These are phyloP conservation scores for Phytophthora pini DNA, from an alignment of 352 stramenopile species.

Conservation along the genomic window DNA sequence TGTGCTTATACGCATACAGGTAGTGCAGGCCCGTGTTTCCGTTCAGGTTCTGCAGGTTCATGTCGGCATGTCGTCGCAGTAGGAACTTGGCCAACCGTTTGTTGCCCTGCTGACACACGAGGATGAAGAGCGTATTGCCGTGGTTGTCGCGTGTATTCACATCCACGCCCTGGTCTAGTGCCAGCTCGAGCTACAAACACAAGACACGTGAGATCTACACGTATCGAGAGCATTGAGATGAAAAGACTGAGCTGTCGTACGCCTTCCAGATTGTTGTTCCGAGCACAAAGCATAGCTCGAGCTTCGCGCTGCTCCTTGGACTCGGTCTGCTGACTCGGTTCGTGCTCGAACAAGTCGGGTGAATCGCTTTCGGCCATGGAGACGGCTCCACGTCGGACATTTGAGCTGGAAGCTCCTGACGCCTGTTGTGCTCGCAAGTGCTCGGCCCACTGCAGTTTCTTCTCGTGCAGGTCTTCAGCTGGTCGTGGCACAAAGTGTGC, in stretches of 20 bases:
- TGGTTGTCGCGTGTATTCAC: constrained; percentile 93
- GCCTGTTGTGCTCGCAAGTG: constrained; percentile 31
- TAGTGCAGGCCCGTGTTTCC: constrained; percentile 97
- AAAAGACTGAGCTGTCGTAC: constrained; percentile 32
- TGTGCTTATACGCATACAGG: constrained; percentile 94
- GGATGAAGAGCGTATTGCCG: constrained; percentile 96
- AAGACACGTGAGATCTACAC: constrained; percentile 10
- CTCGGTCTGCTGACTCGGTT: constrained; percentile 33
- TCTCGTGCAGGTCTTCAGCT: constrained; percentile 65
- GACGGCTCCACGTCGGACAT: constrained; percentile 21
- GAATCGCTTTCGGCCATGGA: constrained; percentile 12
- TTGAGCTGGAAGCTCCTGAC: constrained; percentile 9
- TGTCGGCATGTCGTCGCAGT: constrained; percentile 90
- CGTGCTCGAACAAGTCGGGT: constrained; percentile 50
- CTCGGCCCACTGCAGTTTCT: constrained; percentile 57
- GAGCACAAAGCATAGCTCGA: constrained; percentile 66
- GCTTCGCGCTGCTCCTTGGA: constrained; percentile 55
- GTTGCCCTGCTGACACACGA: constrained; percentile 95
- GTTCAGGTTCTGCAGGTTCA: constrained; percentile 95
- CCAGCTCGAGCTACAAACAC: constrained; percentile 74
- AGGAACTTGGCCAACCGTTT: constrained; percentile 96
- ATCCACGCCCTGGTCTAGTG: constrained; percentile 89
- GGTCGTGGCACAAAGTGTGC: constrained; percentile 61
- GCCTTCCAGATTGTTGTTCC: constrained; percentile 84
- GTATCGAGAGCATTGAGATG: no score